Evolutionary conservation across 441 rosid genomes (phyloP), one percentile per base, ranked within the genome.

Genomic region (Arabidopsis hybrid): DNA sequence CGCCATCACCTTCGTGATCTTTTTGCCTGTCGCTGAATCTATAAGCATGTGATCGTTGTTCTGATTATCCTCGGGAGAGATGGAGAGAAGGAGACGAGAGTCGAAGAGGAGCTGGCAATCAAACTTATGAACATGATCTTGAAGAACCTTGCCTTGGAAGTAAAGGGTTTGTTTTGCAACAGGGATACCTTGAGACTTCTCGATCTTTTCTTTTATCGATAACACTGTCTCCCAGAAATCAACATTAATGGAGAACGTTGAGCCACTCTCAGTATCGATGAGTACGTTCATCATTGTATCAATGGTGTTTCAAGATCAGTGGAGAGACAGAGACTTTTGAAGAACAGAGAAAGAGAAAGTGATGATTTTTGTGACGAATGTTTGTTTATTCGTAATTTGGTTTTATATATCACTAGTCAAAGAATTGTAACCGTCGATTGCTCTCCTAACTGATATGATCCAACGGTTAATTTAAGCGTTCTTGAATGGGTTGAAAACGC

Each of bases 141-240:
- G 85, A 46, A 95, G 93, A 71, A 85, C 77, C 13, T 82, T 82
- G 49, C 86, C 91, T 9, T 90, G 69, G 82, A 88, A 86, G 50
- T 83, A 73, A 49, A 92, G 83, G 53, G 85, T 85, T 80, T 94
- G 97, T 39, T 55, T 78, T 14, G 76, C 35, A 5, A 86, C 46
- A 31, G 94, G 89, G 1, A 90, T 86, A 13, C 80, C 75, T 35
- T 86, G 94, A 79, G 81, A 87, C 66, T 86, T 87, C 13, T 87
- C 80, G 14, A 91, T 81, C 77, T 87, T 95, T 43, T 85, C 82
- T 80, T 95, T 92, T 91, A 57, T 85, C 90, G 29, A 0, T 1
- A 84, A 75, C 26, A 92, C 83, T 0, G 91, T 86, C 47, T 95
- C 99, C 21, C 80, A 86, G 82, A 57, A 86, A 40, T 86, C 85